Evolutionary conservation across 352 stramenopile genomes (phyloP), one percentile per base, ranked within the genome.

Genomic region (Phytophthora pluvialis): DNA sequence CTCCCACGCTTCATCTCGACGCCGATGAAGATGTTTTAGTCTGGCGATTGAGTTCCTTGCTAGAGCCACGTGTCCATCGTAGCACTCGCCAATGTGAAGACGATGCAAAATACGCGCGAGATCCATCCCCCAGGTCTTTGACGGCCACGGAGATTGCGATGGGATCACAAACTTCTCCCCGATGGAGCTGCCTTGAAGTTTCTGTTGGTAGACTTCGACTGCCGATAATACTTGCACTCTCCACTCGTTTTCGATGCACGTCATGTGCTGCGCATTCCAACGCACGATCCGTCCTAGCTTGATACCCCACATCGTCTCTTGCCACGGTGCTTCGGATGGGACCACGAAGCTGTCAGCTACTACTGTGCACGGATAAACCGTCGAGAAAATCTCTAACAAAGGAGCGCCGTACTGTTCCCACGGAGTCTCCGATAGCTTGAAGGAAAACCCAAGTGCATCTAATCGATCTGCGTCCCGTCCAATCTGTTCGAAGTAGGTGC

Each of bases 81-180:
- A 76, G 10, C 26, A 68, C 16, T 72, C 52, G 1, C 63, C 57
- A 52, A 28, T 57, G 10, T 63, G 31, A 9, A 76, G 36, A 25
- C 64, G 63, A 6, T 67, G 63, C 13, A 70, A 26, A 16, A 76
- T 64, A 7, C 21, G 47, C 1, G 64, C 44, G 3, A 76, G 47
- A 49, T 73, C 51, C 58, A 73, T 70, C 5, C 52, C 63, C 63
- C 68, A 76, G 8, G 58, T 70, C n/a, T 56, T 63, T 4, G 29
- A 25, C 25, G 68, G 68, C 68, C 68, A 76, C 0, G 58, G 47
- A 18, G 29, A 44, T n/a, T 60, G 63, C 36, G 47, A 73, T 5
- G 68, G 63, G 13, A 76, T 52, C 12, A 70, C 36, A 18, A 72
- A 70, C 13, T 40, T 56, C 3, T 57, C 32, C 3, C 48, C 39